Evolutionary conservation across 2,329 filamentous ascomycete species (phyloP).

Genomic region (Onygenales sp.): DNA sequence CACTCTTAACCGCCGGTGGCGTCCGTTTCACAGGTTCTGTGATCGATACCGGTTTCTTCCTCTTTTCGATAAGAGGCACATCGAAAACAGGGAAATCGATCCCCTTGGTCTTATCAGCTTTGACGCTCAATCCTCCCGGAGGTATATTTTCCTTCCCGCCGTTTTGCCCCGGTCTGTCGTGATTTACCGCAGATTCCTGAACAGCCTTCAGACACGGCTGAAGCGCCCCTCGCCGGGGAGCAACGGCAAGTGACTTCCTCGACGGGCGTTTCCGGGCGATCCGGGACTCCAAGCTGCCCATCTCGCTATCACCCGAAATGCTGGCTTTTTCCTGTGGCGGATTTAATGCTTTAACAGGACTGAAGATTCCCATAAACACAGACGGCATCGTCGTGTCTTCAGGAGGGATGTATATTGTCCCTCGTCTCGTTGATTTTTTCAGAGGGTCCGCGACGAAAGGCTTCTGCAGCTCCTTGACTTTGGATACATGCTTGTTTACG

Average conservation of each 20-base stretch:
- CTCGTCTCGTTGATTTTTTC: constrained; percentile 25
- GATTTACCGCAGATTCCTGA: constrained; percentile 32
- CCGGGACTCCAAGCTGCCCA: constrained; percentile 25
- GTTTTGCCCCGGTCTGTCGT: constrained; percentile 44
- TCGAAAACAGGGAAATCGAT: constrained; percentile 8
- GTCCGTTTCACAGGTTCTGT: background rate
- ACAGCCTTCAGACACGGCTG: constrained; percentile 30
- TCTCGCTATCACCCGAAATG: constrained; percentile 14
- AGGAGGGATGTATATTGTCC: constrained; percentile 33
- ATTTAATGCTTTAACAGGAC: constrained; percentile 25
- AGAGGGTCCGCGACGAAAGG: constrained; percentile 12
- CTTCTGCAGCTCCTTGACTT: constrained; percentile 10
- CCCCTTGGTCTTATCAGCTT: constrained; percentile 13
- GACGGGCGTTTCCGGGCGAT: constrained; percentile 24
- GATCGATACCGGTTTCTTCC: constrained; percentile 18
- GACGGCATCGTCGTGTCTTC: constrained; percentile 34
- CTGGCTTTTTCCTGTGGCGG: constrained; percentile 1
- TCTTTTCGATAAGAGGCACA: constrained; percentile 16
- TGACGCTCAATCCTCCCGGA: constrained; percentile 29
- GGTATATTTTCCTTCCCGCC: constrained; percentile 56
- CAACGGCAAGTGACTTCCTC: constrained; percentile 14
- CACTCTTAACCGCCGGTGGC: background rate
- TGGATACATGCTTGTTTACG: background rate
- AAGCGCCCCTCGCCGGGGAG: constrained; percentile 35
- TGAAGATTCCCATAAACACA: constrained; percentile 36